Conservation (phyloP, 73 alveolate species). For the Paramecium biaurelia region DNA sequence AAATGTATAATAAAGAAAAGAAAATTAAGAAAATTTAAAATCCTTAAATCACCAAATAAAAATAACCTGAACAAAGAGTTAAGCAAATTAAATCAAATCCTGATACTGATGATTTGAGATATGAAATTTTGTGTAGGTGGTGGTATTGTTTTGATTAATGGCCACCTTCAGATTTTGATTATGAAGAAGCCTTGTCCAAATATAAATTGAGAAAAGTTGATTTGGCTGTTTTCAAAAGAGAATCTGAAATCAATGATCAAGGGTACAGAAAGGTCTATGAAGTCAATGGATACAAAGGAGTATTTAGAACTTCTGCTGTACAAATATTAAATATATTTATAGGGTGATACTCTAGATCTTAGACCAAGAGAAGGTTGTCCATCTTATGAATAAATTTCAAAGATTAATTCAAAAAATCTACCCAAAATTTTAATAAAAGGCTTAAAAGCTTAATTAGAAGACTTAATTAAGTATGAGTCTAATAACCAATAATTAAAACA, state of each 20-base stretch:
- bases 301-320: conserved; percentile 69
- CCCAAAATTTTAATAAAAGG: conserved; percentile 31
- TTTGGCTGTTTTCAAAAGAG: conserved; percentile 76
- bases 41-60: not conserved
- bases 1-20: not conserved
- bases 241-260: conserved; percentile 78
- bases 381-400: conserved; percentile 71
- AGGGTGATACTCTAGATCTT: conserved; percentile 83
- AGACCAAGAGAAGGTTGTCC: conserved; percentile 90
- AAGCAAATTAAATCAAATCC: not conserved
- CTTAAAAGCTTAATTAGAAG: conserved; percentile 33
- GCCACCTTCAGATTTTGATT: conserved; percentile 92
- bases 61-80: not conserved
- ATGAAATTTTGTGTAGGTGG: conserved; percentile 81
- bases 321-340: not conserved
- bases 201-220: conserved; percentile 81
- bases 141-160: conserved; percentile 86
- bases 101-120: conserved; percentile 26
- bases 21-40: not conserved
- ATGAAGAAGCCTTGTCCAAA: conserved; percentile 64
- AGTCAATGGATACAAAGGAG: conserved; percentile 75
- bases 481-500: not conserved
- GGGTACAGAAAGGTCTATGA: conserved; percentile 80
- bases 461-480: not conserved
- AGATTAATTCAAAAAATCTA: not conserved